Evolutionary conservation across 768 basidiomycete genomes (phyloP).

Genomic region (Psilocybe cubensis): DNA sequence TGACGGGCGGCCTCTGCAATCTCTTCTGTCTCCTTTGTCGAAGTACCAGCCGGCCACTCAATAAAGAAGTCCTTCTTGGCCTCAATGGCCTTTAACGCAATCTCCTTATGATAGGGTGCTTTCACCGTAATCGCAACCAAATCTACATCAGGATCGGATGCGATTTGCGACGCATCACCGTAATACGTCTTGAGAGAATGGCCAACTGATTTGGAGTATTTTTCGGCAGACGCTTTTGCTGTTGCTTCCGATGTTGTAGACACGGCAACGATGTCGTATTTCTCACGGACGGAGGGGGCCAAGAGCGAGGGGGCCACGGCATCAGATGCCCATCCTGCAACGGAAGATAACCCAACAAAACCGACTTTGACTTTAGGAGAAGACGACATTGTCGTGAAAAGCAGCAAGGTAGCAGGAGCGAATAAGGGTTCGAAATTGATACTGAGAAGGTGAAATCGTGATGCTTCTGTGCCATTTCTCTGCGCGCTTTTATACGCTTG

Average conservation of each 20-base stretch:
- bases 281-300: constrained; percentile 17
- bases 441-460: too few relatives aligned
- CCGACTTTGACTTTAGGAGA: constrained; percentile 20
- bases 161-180: constrained; percentile 32
- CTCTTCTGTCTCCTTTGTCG: constrained; percentile 32
- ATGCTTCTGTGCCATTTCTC: too few relatives aligned
- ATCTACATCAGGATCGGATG: constrained; percentile 39
- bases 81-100: constrained; percentile 34
- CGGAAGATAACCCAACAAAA: constrained; percentile 35
- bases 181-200: constrained; percentile 35
- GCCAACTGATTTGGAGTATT: constrained; percentile 28
- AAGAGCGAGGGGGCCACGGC: constrained; percentile 29
- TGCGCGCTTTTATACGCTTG: too few relatives aligned
- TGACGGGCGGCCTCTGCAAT: constrained; percentile 33
- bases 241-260: constrained; percentile 35
- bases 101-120: constrained; percentile 30
- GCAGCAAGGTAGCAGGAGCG: background rate
- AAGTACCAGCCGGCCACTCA: constrained; percentile 44
- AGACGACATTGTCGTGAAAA: background rate
- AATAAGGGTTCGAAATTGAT: background rate
- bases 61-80: constrained; percentile 43
- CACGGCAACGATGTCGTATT: constrained; percentile 35
- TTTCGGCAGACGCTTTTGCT: constrained; percentile 30
- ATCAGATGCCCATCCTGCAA: constrained; percentile 33
- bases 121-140: constrained; percentile 39